Conservation (phyloP, 768 basidiomycete genomes). For the Lactarius deliciosus region DNA sequence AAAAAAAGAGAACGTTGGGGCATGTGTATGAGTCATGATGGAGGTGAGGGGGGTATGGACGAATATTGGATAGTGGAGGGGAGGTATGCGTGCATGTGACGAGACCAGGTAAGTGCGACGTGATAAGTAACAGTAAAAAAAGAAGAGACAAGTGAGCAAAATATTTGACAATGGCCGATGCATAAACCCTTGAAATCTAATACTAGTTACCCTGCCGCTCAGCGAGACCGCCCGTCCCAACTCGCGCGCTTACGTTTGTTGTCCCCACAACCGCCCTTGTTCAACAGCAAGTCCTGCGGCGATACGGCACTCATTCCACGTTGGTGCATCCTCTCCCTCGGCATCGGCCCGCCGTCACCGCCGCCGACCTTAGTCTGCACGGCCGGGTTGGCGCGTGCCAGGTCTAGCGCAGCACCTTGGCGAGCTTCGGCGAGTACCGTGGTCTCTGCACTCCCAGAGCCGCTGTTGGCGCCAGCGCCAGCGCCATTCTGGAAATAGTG, state of each 20-base stretch:
- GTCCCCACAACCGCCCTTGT: constrained; percentile 42
- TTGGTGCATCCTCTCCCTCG: constrained; percentile 40
- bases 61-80: background rate
- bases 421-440: constrained; percentile 31
- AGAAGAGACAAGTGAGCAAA: constrained; percentile 4
- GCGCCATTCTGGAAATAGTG: constrained; percentile 53
- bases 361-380: constrained; percentile 16
- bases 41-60: constrained; percentile 9
- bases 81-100: constrained; percentile 20
- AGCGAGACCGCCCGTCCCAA: constrained; percentile 49
- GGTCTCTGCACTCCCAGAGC: background rate
- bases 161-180: background rate
- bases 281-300: constrained; percentile 51
- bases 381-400: constrained; percentile 41
- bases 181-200: background rate
- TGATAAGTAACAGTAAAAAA: constrained; percentile 27
- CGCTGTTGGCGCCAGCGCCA: constrained; percentile 30
- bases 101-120: constrained; percentile 17
- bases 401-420: constrained; percentile 51
- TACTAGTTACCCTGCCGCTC: constrained; percentile 10
- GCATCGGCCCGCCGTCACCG: constrained; percentile 28
- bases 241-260: constrained; percentile 59
- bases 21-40: constrained; percentile 9
- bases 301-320: constrained; percentile 54
- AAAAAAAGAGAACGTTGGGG: no score